Percentiles rank a stretch among this genome's conserved stretches.
Conservation (phyloP, 176 grass and related monocot species). For the Oryza meridionalis region DNA sequence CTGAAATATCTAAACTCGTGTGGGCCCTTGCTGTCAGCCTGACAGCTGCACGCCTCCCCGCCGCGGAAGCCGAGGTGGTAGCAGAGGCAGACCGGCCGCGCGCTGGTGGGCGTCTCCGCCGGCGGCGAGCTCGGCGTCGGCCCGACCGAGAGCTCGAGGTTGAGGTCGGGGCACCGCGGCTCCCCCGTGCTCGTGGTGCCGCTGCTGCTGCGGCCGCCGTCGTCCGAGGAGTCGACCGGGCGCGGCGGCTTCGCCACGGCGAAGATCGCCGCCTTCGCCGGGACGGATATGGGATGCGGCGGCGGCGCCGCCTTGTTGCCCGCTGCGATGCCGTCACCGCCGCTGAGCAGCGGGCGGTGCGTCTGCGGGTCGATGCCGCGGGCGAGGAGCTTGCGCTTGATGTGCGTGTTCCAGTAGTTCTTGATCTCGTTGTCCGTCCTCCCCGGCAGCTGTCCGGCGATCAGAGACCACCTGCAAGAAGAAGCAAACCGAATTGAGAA, state of each 20-base stretch:
- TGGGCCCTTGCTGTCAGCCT: slow-evolving; percentile 30
- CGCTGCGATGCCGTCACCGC: no score
- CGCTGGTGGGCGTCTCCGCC: slow-evolving; percentile 51
- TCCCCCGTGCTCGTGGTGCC: slow-evolving; percentile 52
- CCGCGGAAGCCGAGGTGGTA: slow-evolving; percentile 67
- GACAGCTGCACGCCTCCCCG: slow-evolving; percentile 62
- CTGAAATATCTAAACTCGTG: slow-evolving; percentile 57
- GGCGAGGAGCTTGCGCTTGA: slow-evolving; percentile 78
- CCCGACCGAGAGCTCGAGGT: slow-evolving; percentile 80
- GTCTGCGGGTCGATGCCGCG: slow-evolving; percentile 81
- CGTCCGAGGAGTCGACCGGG: slow-evolving; percentile 11
- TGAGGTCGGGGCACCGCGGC: slow-evolving; percentile 81
- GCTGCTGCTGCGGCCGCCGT: slow-evolving; percentile 47
- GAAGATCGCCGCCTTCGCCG: neutral
- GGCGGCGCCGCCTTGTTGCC: neutral
- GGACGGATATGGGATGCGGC: neutral
- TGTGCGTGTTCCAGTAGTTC: slow-evolving; percentile 96
- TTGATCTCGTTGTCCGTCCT: slow-evolving; percentile 91
- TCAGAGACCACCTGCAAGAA: slow-evolving; percentile 73
- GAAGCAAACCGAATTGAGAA: neutral
- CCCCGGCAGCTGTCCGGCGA: slow-evolving; percentile 78
- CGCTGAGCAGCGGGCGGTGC: slow-evolving; percentile 39
- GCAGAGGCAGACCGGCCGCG: slow-evolving; percentile 66
- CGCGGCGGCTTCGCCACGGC: neutral
- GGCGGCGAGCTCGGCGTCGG: slow-evolving; percentile 39